These are phyloP conservation scores for Pyrus hybrid DNA, from an alignment of 331 rosid species.

Conservation along the genomic window DNA sequence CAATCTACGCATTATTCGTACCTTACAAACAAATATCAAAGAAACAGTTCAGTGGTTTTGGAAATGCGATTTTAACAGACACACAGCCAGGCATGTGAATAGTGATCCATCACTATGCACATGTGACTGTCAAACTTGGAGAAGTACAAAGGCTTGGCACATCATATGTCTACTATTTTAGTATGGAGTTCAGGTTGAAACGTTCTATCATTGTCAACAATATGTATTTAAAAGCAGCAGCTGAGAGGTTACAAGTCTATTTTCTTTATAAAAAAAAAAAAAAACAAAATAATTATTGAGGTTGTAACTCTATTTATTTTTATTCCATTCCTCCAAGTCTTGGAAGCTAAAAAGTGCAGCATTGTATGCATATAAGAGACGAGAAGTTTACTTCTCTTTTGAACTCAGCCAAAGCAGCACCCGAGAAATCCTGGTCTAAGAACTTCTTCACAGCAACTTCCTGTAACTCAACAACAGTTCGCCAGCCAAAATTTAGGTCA, in stretches of 20 bases:
- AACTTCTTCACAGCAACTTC: constrained; percentile 99
- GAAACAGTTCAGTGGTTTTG: constrained; percentile 9
- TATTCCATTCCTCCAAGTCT: neutral
- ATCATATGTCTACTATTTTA: neutral
- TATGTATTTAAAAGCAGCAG: neutral
- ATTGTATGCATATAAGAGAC: neutral
- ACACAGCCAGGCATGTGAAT: neutral
- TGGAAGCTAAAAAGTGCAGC: constrained; percentile 3
- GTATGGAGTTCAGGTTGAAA: neutral
- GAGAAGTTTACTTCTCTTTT: constrained; percentile 82
- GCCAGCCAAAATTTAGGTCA: constrained; percentile 12
- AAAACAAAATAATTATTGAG: neutral
- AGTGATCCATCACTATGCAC: neutral
- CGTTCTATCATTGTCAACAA: neutral
- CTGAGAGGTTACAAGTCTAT: neutral
- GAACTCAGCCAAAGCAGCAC: constrained; percentile 98
- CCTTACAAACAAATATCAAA: constrained; percentile 39
- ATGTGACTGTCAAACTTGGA: neutral
- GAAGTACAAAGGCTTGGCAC: neutral
- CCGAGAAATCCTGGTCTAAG: constrained; percentile 97
- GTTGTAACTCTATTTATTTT: neutral
- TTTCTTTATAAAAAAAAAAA: neutral
- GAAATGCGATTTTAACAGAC: neutral
- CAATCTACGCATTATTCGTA: constrained; percentile 91
- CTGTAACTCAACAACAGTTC: constrained; percentile 40